Conservation (phyloP, 441 rosid species). For the Erysimum cheiri region DNA sequence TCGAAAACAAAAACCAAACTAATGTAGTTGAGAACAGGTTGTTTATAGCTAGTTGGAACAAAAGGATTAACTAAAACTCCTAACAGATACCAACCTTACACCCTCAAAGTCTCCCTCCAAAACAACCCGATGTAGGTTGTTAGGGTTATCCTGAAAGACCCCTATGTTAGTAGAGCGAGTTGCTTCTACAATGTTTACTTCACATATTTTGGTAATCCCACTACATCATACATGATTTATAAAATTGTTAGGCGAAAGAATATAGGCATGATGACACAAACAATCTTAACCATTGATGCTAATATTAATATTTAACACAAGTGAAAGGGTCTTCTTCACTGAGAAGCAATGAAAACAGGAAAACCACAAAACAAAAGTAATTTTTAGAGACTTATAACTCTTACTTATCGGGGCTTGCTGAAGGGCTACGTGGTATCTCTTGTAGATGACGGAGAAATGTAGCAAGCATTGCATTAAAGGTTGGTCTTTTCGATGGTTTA, state of each 20-base stretch:
- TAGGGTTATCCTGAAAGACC: constrained; percentile 61
- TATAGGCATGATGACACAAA: constrained; percentile 14
- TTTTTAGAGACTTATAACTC: constrained; percentile 39
- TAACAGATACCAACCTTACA: constrained; percentile 71
- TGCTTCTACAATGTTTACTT: constrained; percentile 65
- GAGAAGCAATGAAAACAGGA: constrained; percentile 15
- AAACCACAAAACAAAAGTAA: constrained; percentile 24
- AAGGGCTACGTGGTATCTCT: constrained; percentile 91
- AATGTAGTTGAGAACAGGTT: constrained; percentile 33
- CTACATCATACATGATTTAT: constrained; percentile 51
- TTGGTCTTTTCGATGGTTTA: constrained; percentile 90
- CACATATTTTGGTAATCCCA: constrained; percentile 58
- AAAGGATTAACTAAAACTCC: constrained; percentile 21
- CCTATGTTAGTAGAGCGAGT: constrained; percentile 54
- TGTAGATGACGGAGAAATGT: constrained; percentile 94
- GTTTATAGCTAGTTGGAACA: constrained; percentile 26
- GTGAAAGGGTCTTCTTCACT: constrained; percentile 21
- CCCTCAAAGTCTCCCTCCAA: constrained; percentile 80
- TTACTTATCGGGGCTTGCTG: constrained; percentile 94
- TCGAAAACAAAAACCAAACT: constrained; percentile 26
- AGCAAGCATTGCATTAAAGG: constrained; percentile 89
- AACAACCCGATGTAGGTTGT: constrained; percentile 75
- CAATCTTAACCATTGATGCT: constrained; percentile 24
- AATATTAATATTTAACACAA: not conserved
- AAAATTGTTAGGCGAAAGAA: constrained; percentile 26